Evolutionary conservation across 345 rosid genomes (phyloP).

Genomic region (Brassica incana): DNA sequence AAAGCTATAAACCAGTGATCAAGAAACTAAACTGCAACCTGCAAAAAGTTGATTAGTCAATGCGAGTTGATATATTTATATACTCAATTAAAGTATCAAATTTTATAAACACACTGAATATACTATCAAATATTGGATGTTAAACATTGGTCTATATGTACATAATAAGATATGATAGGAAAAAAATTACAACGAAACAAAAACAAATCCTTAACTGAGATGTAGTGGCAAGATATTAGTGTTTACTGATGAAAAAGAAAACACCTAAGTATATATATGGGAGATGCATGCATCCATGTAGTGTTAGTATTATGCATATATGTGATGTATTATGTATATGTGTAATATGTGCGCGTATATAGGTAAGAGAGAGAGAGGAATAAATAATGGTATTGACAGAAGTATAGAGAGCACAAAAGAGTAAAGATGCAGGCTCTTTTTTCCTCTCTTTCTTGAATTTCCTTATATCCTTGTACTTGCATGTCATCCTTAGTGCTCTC

Average conservation of each 20-base stretch:
- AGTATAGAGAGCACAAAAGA: conserved; percentile 93
- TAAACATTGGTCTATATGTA: background rate
- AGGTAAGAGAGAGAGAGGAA: conserved; percentile 4
- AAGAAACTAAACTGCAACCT: no score
- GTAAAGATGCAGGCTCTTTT: conserved; percentile 38
- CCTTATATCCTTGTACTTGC: conserved; percentile 35
- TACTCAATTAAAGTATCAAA: background rate
- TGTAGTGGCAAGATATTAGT: background rate
- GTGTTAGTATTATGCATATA: background rate
- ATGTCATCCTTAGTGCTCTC: conserved; percentile 94
- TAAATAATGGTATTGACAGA: conserved; percentile 68
- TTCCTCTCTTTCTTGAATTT: conserved; percentile 10
- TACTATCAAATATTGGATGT: background rate
- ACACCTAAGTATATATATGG: background rate
- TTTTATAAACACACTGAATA: no score
- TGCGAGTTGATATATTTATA: no score
- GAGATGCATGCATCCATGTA: background rate
- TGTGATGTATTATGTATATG: background rate
- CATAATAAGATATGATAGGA: background rate
- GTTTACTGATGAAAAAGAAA: background rate
- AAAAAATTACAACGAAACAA: background rate
- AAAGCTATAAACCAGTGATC: no score
- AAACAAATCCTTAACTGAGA: background rate
- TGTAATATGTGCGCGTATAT: background rate
- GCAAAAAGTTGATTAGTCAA: no score